Conservation (phyloP, 257 asterid genomes). For the Vinca minor region DNA sequence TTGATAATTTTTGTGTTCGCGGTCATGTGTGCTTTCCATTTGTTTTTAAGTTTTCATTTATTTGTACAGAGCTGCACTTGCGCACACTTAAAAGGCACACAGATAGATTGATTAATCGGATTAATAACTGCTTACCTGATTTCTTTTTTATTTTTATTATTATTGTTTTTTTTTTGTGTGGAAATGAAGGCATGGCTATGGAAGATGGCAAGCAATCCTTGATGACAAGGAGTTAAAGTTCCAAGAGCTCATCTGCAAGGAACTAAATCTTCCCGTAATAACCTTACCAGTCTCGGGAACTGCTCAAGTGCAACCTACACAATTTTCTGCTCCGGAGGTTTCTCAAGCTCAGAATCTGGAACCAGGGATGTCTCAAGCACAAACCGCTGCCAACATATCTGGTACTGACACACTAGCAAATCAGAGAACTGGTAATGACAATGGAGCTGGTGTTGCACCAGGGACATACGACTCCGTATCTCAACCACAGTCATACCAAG, state of each 20-base stretch:
- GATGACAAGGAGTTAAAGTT: constrained; percentile 83
- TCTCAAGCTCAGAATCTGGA: constrained; percentile 33
- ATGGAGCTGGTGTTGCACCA: constrained; percentile 41
- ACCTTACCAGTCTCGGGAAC: constrained; percentile 53
- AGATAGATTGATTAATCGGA: not conserved
- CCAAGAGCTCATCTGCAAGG: constrained; percentile 86
- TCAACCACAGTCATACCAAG: constrained; percentile 53
- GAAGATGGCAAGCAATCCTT: constrained; percentile 96
- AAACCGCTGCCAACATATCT: constrained; percentile 30
- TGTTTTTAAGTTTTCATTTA: not conserved
- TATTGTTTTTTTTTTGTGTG: too few relatives aligned
- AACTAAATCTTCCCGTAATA: constrained; percentile 60
- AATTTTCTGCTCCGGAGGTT: constrained; percentile 33
- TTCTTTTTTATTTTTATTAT: constrained; percentile 18
- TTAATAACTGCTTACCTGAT: constrained; percentile 5
- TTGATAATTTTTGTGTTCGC: not conserved
- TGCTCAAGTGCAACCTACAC: constrained; percentile 38
- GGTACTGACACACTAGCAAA: constrained; percentile 39
- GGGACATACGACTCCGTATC: constrained; percentile 50
- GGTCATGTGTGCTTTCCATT: not conserved
- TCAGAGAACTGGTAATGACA: constrained; percentile 34
- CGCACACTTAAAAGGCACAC: too few relatives aligned
- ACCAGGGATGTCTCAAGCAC: constrained; percentile 38
- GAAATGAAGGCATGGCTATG: constrained; percentile 82
- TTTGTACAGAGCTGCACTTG: not conserved